phyloP scores from a whole-genome alignment of 179 eudicot genomes.

The Vitellaria paradoxa region DNA sequence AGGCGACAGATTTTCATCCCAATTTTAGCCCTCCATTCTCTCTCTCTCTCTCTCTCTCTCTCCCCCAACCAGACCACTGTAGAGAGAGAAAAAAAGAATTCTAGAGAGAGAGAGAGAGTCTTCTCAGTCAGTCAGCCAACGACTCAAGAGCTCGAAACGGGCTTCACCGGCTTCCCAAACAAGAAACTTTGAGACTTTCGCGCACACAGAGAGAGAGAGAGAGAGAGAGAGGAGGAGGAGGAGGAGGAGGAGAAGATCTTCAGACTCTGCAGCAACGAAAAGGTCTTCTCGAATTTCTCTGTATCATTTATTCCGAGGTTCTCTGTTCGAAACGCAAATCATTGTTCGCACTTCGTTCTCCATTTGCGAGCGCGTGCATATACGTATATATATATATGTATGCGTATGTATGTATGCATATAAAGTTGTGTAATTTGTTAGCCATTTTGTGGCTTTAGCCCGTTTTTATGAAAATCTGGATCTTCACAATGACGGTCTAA shows the following conservation, averaged over 20 bases:
- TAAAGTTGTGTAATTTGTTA: background rate
- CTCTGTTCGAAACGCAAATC: background rate
- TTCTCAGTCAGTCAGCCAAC: background rate
- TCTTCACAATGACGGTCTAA: background rate
- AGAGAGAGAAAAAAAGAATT: constrained; percentile 11
- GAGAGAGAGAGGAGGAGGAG: background rate
- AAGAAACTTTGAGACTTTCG: background rate
- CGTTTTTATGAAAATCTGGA: background rate
- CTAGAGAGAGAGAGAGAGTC: constrained; percentile 7
- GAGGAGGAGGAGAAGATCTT: background rate
- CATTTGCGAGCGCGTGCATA: background rate
- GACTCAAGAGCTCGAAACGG: background rate
- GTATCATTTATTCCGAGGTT: constrained; percentile 7
- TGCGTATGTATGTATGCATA: background rate
- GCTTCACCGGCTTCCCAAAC: background rate
- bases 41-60: background rate
- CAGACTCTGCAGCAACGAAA: background rate
- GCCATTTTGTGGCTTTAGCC: background rate
- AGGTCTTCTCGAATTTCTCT: background rate
- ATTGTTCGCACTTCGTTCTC: background rate
- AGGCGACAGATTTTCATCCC: too few relatives aligned
- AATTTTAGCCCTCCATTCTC: background rate
- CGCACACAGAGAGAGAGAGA: background rate
- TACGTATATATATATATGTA: background rate
- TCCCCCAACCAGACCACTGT: background rate